Evolutionary conservation across 352 stramenopile species (phyloP).

Genomic region (Phytophthora sansomeana): DNA sequence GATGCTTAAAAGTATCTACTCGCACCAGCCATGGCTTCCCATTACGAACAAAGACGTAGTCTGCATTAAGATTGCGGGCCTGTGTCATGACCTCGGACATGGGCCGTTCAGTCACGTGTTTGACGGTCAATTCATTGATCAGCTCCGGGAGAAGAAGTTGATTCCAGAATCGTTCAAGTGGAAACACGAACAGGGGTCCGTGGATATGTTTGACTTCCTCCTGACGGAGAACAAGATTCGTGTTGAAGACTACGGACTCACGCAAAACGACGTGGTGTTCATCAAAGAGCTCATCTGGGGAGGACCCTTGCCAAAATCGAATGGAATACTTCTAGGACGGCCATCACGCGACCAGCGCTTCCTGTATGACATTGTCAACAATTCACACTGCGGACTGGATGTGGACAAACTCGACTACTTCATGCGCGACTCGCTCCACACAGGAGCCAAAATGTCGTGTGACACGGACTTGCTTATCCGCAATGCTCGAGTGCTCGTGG

Average conservation of each 20-base stretch:
- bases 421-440: constrained; percentile 81
- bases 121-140: constrained; percentile 77
- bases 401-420: constrained; percentile 94
- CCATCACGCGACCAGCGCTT: constrained; percentile 60
- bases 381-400: constrained; percentile 85
- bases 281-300: constrained; percentile 87
- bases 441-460: constrained; percentile 78
- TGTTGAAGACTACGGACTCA: constrained; percentile 59
- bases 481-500: constrained; percentile 73
- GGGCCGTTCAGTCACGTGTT: constrained; percentile 88
- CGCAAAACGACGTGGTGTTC: constrained; percentile 64
- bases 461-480: constrained; percentile 81
- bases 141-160: constrained; percentile 49
- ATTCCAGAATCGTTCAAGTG: constrained; percentile 51
- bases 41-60: constrained; percentile 82
- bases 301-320: constrained; percentile 51
- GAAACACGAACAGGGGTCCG: constrained; percentile 79
- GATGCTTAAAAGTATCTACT: constrained; percentile 82
- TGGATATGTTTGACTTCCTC: constrained; percentile 81
- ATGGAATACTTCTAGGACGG: constrained; percentile 46
- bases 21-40: constrained; percentile 86
- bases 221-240: constrained; percentile 64
- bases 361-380: constrained; percentile 92
- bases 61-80: constrained; percentile 82
- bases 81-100: constrained; percentile 84